Conservation (phyloP, 176 grass and related monocot genomes). For the Musa troglodytarum region DNA sequence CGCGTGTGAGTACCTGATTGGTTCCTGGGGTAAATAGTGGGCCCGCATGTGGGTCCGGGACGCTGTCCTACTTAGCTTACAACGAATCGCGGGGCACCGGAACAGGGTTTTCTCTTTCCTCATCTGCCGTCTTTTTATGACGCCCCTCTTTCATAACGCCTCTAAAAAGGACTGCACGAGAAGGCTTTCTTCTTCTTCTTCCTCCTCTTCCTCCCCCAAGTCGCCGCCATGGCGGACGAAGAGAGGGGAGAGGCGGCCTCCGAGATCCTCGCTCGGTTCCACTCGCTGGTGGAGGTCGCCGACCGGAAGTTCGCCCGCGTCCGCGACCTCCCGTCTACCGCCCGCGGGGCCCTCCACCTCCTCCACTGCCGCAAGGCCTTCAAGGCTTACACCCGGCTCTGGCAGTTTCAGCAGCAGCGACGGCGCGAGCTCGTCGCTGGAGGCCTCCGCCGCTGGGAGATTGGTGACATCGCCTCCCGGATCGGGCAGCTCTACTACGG, state of each 20-base stretch:
- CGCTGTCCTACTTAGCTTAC: neutral
- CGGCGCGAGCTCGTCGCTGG: constrained; percentile 54
- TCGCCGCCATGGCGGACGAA: constrained; percentile 33
- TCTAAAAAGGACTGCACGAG: neutral
- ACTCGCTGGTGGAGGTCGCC: constrained; percentile 49
- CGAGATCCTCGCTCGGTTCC: constrained; percentile 46
- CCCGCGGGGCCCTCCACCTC: constrained; percentile 37
- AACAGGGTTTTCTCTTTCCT: neutral
- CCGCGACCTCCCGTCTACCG: constrained; percentile 72
- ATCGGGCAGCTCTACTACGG: constrained; percentile 99
- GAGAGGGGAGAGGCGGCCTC: constrained; percentile 26
- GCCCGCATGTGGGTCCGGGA: neutral
- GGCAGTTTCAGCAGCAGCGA: constrained; percentile 71
- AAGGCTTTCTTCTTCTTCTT: neutral
- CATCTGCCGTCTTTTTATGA: neutral
- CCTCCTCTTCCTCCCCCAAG: neutral
- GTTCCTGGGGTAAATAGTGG: neutral
- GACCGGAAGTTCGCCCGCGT: constrained; percentile 93
- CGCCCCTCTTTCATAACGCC: neutral
- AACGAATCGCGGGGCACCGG: neutral
- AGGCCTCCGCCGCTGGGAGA: constrained; percentile 77
- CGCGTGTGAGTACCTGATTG: neutral
- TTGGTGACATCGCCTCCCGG: constrained; percentile 92
- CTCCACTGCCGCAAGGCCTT: constrained; percentile 87
- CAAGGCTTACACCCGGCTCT: constrained; percentile 94